Evolutionary conservation across 2,329 filamentous ascomycete species (phyloP), one percentile per base, ranked within the genome.

Genomic region (Aspergillus piperis): DNA sequence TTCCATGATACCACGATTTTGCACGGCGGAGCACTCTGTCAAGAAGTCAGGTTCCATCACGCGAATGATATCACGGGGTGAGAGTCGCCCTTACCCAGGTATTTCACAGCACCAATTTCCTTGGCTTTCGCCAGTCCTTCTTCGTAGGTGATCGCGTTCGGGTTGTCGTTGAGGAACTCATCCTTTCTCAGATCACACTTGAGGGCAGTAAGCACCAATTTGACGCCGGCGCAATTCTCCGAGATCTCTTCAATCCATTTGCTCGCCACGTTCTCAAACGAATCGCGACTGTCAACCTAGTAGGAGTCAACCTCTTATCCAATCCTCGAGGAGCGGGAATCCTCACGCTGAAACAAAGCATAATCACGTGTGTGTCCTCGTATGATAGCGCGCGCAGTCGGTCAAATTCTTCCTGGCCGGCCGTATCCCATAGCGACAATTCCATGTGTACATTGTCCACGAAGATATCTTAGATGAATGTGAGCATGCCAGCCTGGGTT

Each of bases 231-330:
- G 79, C 95, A 98, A 80, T 99, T 97, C 80, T 99, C 95, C 64
- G 93, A 91, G 67, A 99, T 99, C 79, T 99, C 95, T 64, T 91
- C 90, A 5, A 97, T 91, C 95, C 95, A 99, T 81, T 99, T 99
- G 69, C 91, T 94, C 77, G 96, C 92, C 63, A 99, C 92, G 85
- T 99, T 99, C 78, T 99, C 95, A 63, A 99, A 87, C 3, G 93
- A 97, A 77, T 97, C 93, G 68, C 90, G 92, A 75, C 91, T 96
- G 79, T 99, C 95, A 75, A 98, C 84, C 84, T 86, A 62, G 21
- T 19, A 50, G 23, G 25, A 50, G 47, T 50, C 47, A 50, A 50
- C 25, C 6, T 50, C 47, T 30, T 2, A n/a, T 30, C 25, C 27
- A 27, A 5, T 3, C 25, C 25, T 32, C 47, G 17, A 30, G 25